Conservation (phyloP, 345 rosid species). For the Eucalyptus cloeziana region DNA sequence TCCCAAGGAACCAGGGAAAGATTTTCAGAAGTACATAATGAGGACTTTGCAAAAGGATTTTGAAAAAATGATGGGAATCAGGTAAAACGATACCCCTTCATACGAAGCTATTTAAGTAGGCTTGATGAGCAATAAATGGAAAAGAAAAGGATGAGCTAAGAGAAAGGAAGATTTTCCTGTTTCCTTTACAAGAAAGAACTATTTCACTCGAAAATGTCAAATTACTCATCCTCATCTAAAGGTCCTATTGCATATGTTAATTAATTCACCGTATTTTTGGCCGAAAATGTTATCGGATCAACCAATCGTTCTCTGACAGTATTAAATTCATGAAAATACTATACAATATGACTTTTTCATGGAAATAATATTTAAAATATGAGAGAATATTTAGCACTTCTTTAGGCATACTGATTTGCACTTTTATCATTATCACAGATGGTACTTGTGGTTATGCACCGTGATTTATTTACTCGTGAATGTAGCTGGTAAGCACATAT, state of each 20-base stretch:
- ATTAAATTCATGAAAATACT: not conserved
- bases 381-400: not conserved
- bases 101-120: not conserved
- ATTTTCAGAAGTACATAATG: slow-evolving; percentile 68
- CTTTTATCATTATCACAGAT: slow-evolving; percentile 21
- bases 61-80: slow-evolving; percentile 82
- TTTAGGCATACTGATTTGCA: not conserved
- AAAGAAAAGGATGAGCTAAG: not conserved
- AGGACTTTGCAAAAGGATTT: slow-evolving; percentile 86
- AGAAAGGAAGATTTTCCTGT: not conserved
- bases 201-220: slow-evolving; percentile 11
- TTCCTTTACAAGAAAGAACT: not conserved
- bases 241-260: not conserved
- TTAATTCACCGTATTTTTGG: not conserved
- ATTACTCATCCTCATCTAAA: not conserved
- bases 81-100: slow-evolving; percentile 10
- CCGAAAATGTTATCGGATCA: not conserved
- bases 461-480: slow-evolving; percentile 56
- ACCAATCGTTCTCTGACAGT: not conserved
- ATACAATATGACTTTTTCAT: not conserved
- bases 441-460: slow-evolving; percentile 86
- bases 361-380: not conserved
- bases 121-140: not conserved
- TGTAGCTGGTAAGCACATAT: slow-evolving; percentile 19
- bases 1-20: slow-evolving; percentile 45